A percentile compares a stretch with the other conserved stretches of the same genome.
Evolutionary conservation across 2,329 filamentous ascomycete species (phyloP).

Genomic region (Fusarium sororula): DNA sequence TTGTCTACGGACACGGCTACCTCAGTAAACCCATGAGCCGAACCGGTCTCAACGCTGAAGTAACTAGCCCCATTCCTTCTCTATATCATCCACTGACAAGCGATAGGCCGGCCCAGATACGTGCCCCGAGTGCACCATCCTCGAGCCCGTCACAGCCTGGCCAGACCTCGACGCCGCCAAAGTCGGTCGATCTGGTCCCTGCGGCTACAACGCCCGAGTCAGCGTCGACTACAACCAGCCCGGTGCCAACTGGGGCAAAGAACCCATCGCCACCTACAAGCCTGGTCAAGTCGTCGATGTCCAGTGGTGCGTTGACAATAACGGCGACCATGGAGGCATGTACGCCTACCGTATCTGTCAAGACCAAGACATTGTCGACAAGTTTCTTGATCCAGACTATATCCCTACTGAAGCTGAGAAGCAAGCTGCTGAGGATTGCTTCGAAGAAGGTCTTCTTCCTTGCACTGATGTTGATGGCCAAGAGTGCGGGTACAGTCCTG

Average conservation of each 20-base stretch:
- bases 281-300: conserved; percentile 59
- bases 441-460: conserved; percentile 56
- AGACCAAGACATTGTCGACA: conserved; percentile 60
- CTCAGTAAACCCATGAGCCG: conserved; percentile 31
- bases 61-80: rapidly evolving
- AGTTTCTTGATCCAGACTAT: conserved; percentile 58
- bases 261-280: conserved; percentile 54
- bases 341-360: conserved; percentile 64
- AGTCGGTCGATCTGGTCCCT: conserved; percentile 60
- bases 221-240: conserved; percentile 63
- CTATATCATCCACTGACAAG: not conserved
- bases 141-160: conserved; percentile 62
- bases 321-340: conserved; percentile 66
- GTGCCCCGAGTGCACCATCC: conserved; percentile 64
- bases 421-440: conserved; percentile 62
- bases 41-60: conserved; percentile 29
- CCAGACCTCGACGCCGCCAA: conserved; percentile 56
- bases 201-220: conserved; percentile 63
- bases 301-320: conserved; percentile 65
- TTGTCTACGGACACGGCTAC: conserved; percentile 20
- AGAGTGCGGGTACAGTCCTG: conserved; percentile 57
- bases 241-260: conserved; percentile 53
- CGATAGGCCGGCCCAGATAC: conserved; percentile 56
- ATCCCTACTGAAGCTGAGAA: conserved; percentile 61
- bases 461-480: conserved; percentile 62